Base-by-base conservation (phyloP, 2,329 filamentous ascomycete species). In the Periconia sp. region DNA sequence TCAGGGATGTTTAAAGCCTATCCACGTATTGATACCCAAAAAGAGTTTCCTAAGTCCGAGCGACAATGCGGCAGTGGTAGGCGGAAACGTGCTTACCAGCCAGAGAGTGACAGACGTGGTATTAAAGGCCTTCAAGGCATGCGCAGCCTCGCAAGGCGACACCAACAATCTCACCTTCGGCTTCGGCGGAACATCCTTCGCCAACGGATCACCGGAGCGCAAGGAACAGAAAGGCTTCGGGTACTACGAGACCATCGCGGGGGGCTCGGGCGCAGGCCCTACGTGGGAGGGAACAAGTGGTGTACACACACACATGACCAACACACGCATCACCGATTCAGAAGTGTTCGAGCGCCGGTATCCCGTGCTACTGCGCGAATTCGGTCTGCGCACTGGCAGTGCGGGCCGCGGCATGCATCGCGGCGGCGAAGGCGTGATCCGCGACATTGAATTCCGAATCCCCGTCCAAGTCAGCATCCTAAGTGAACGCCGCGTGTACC, bases 161-260 rank as follows among this genome's bases (percentile, higher is more conserved):
- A 88, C 85, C 68, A 94, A 94, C 70, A 92, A 92, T 66, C 78
- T 94, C 5, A 92, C 89, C 0, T 94, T 94, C 61, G 89, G 88
- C 48, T 89, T 89, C 57, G 87, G 88, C 40, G 88, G 88, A 5
- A 59, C 58, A 2, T 50, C 50, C 9, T 50, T 49, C 9, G 41
- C 48, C 5, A 48, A 54, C 13, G 33, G 43, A 5, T 49, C 48
- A 12, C 30, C 48, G 11, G 50, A 48, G 10, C 54, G 59, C 30
- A 77, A 81, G 40, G 77, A 79, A n/a, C 76, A 83, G n/a, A 83
- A 83, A 24, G 89, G 89, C 0, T 94, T 94, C 62, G 89, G 89
- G 8, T 94, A 92, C 74, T 92, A 92, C 66, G 89, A 94, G 69
- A 92, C 88, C 5, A 91, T 94, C 50, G 85, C 86, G 0, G 88